These are phyloP conservation scores for Calamus simplicifolius DNA, from an alignment of 176 grass and related monocot genomes.

Conservation along the genomic window DNA sequence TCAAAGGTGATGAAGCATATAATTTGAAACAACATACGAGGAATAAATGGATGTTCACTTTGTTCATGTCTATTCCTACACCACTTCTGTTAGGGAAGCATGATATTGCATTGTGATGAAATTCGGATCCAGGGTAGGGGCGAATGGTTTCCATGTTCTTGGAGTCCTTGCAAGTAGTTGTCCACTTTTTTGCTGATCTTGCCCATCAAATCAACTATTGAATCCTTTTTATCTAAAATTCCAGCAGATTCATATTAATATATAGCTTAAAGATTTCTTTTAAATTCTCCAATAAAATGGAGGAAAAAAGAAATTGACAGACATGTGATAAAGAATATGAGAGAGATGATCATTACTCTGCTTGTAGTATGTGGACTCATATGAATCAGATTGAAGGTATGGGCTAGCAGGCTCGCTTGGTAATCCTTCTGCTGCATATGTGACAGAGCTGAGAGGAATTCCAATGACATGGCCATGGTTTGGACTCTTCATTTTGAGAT, in stretches of 20 bases:
- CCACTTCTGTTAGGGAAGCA: too few species aligned
- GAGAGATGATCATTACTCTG: slow-evolving; percentile 33
- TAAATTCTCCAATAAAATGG: too few species aligned
- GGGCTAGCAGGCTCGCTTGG: slow-evolving; percentile 6
- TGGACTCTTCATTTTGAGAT: slow-evolving; percentile 28
- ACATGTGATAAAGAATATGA: slow-evolving; percentile 1
- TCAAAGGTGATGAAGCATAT: neutral
- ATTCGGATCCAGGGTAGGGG: too few species aligned
- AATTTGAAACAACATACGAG: neutral
- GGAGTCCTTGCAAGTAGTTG: slow-evolving; percentile 41
- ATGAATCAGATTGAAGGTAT: neutral
- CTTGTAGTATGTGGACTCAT: slow-evolving; percentile 16
- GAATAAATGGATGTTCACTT: neutral
- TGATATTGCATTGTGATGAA: too few species aligned
- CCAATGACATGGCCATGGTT: slow-evolving; percentile 41
- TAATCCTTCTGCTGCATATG: slow-evolving; percentile 28
- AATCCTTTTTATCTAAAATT: slow-evolving; percentile 31
- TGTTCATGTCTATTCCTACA: neutral
- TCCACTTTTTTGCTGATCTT: slow-evolving; percentile 38
- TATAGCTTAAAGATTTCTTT: too few species aligned
- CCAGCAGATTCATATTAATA: too few species aligned
- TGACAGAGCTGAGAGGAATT: slow-evolving; percentile 38
- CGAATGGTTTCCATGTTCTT: slow-evolving; percentile 40
- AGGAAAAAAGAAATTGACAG: too few species aligned
- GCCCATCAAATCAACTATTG: slow-evolving; percentile 32